Percentiles rank a stretch among this genome's conserved stretches.
These are phyloP conservation scores for Pythium chondricola DNA, from an alignment of 352 stramenopile genomes.

Conservation along the genomic window DNA sequence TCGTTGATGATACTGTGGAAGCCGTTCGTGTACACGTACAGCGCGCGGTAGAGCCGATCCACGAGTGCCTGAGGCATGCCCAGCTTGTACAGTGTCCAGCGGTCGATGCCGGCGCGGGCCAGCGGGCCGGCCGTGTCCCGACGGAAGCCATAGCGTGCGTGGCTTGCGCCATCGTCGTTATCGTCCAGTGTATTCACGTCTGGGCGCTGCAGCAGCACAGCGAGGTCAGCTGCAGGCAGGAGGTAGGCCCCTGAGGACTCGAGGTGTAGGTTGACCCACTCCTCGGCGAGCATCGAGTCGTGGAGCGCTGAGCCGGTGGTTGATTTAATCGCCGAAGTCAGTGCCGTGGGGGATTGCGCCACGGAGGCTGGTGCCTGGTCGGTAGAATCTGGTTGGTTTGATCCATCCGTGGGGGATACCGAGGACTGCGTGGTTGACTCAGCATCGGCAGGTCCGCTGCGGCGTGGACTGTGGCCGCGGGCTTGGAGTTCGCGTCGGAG, in stretches of 20 bases:
- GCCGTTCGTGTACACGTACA: conserved; percentile 83
- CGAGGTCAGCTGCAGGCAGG: conserved; percentile 41
- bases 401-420: background rate
- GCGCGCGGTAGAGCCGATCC: conserved; percentile 66
- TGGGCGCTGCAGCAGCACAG: conserved; percentile 26
- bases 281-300: conserved; percentile 67
- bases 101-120: conserved; percentile 60
- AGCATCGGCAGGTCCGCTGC: too few species aligned
- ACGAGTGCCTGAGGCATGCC: conserved; percentile 76
- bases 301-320: conserved; percentile 27
- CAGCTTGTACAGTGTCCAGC: conserved; percentile 57
- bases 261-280: conserved; percentile 78
- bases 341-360: background rate
- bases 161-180: conserved; percentile 4
- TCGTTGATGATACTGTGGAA: conserved; percentile 84
- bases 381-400: background rate
- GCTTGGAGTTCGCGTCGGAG: conserved; percentile 46
- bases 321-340: conserved; percentile 9
- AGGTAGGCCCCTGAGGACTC: conserved; percentile 46
- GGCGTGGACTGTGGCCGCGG: background rate
- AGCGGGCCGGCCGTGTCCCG: conserved; percentile 36
- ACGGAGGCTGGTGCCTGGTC: background rate
- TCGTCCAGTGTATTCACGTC: too few species aligned
- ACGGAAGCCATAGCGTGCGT: conserved; percentile 35
- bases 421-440: background rate